Percentiles rank a stretch among this genome's conserved stretches.
phyloP scores from a whole-genome alignment of 768 basidiomycete species.

The Mycena indigotica region DNA sequence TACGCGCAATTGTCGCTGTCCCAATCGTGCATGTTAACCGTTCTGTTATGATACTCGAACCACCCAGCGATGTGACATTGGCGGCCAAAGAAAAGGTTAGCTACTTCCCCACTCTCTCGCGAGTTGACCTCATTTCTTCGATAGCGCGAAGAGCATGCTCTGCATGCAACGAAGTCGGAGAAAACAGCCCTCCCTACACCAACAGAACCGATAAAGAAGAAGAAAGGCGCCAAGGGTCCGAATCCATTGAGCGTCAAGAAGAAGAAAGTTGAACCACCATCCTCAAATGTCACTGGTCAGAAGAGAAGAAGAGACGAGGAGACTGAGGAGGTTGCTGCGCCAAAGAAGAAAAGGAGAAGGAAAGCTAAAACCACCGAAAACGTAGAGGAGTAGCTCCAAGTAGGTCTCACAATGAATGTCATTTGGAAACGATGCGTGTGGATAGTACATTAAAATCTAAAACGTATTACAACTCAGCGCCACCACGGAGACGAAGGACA shows the following conservation, averaged over 20 bases:
- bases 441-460: background rate
- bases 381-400: no score
- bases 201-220: conserved; percentile 50
- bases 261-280: conserved; percentile 49
- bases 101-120: background rate
- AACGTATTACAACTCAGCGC: background rate
- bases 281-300: conserved; percentile 5
- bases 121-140: background rate
- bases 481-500: conserved; percentile 17
- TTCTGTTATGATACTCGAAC: conserved; percentile 91
- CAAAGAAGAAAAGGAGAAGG: conserved; percentile 18
- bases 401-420: background rate
- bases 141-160: conserved; percentile 66
- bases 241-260: conserved; percentile 95
- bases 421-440: background rate
- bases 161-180: conserved; percentile 56
- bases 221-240: conserved; percentile 79
- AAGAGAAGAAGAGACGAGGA: conserved; percentile 20
- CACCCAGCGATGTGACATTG: conserved; percentile 79
- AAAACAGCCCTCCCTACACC: conserved; percentile 39
- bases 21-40: conserved; percentile 92
- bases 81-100: conserved; percentile 58
- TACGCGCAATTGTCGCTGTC: conserved; percentile 79
- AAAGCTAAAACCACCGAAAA: no score
- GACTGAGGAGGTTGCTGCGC: background rate